Conservation (phyloP, 2,329 filamentous ascomycete genomes). For the Sarocladium brachiariae region DNA sequence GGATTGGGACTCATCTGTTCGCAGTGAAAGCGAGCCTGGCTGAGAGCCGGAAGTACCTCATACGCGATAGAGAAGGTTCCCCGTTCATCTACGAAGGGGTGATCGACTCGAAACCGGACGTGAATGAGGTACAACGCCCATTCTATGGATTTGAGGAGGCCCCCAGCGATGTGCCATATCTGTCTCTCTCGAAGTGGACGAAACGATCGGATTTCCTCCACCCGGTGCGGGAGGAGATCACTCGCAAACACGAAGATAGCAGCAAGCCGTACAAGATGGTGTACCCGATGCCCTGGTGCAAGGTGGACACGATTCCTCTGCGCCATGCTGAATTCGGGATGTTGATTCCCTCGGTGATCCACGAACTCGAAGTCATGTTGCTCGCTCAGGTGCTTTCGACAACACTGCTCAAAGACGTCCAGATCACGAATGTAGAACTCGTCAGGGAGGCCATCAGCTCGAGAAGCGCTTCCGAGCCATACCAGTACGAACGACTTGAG, state of each 20-base stretch:
- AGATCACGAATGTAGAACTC: slow-evolving; percentile 46
- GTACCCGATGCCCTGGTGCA: slow-evolving; percentile 41
- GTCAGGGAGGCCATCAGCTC: slow-evolving; percentile 66
- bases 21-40: slow-evolving; percentile 17
- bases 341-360: slow-evolving; percentile 66
- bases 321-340: slow-evolving; percentile 44
- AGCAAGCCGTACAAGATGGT: slow-evolving; percentile 36
- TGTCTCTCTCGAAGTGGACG: slow-evolving; percentile 43
- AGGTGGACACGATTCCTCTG: slow-evolving; percentile 39
- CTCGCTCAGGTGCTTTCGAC: slow-evolving; percentile 51
- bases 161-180: slow-evolving; percentile 39
- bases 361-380: slow-evolving; percentile 59
- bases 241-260: slow-evolving; percentile 19
- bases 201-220: slow-evolving; percentile 56
- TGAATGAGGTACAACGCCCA: slow-evolving; percentile 30
- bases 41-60: slow-evolving; percentile 23
- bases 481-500: slow-evolving; percentile 77
- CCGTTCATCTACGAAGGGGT: slow-evolving; percentile 36
- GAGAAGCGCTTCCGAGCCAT: slow-evolving; percentile 49
- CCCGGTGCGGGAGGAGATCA: slow-evolving; percentile 12
- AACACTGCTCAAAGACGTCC: slow-evolving; percentile 31
- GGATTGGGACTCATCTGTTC: slow-evolving; percentile 25
- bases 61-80: slow-evolving; percentile 29
- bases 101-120: slow-evolving; percentile 37
- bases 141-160: slow-evolving; percentile 30